Evolutionary conservation across 2,329 filamentous ascomycete species (phyloP).

Genomic region (Macrophomina pseudophaseolina): DNA sequence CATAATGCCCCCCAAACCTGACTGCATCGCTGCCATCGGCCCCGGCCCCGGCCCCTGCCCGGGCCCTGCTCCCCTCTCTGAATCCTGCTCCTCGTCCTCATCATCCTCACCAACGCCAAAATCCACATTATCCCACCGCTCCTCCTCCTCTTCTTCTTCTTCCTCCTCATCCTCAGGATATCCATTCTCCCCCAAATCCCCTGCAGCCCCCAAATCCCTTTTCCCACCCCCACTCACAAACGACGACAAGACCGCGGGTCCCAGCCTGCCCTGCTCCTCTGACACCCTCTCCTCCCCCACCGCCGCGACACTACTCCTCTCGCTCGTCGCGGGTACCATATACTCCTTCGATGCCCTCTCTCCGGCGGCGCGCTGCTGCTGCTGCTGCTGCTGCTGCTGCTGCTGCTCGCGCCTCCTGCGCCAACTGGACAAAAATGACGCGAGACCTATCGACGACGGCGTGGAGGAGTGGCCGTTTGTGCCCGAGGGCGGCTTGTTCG

Average conservation of each 20-base stretch:
- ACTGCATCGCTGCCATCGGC: neutral
- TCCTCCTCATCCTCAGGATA: neutral
- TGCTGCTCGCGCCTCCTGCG: neutral
- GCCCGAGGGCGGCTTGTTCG: neutral
- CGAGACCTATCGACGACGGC: neutral
- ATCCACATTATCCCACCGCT: neutral
- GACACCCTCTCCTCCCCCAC: neutral
- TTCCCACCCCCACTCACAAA: neutral
- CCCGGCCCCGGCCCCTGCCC: neutral
- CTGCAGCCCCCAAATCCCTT: neutral
- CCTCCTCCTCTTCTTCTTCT: neutral
- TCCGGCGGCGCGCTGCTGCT: too few relatives aligned
- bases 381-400: neutral
- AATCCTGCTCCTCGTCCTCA: neutral
- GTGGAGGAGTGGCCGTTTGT: neutral
- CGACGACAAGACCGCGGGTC: neutral
- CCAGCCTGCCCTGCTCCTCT: neutral
- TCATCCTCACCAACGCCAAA: neutral
- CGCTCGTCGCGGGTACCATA: neutral
- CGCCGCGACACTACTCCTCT: neutral
- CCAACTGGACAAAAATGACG: neutral
- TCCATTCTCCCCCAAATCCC: neutral
- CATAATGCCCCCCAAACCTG: neutral
- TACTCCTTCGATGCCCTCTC: neutral
- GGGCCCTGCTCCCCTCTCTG: neutral